Evolutionary conservation across 2,329 filamentous ascomycete genomes (phyloP).

Genomic region (Fusarium fracticaudum): DNA sequence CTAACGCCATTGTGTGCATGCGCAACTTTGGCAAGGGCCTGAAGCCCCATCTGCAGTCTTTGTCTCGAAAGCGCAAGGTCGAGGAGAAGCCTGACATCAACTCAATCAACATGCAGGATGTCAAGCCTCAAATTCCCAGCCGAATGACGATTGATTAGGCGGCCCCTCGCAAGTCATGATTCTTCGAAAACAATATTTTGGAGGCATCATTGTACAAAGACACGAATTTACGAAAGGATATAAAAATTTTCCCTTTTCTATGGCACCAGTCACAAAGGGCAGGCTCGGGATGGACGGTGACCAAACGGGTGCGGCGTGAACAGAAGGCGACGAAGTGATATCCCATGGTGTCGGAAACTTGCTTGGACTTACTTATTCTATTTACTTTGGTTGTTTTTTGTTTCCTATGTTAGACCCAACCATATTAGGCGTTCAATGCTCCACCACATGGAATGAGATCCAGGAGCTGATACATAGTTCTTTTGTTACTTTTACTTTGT

Average conservation of each 20-base stretch:
- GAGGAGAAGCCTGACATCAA: constrained; percentile 66
- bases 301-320: constrained; percentile 39
- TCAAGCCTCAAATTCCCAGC: constrained; percentile 63
- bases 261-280: constrained; percentile 44
- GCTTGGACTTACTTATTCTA: constrained; percentile 32
- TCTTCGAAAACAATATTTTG: neutral
- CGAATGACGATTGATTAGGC: constrained; percentile 70
- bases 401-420: constrained; percentile 36
- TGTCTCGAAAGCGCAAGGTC: constrained; percentile 50
- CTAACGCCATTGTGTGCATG: constrained; percentile 87
- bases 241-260: constrained; percentile 35
- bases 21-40: constrained; percentile 90
- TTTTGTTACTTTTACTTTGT: constrained; percentile 18
- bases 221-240: constrained; percentile 49
- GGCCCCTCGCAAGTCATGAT: constrained; percentile 15
- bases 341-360: constrained; percentile 41
- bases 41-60: constrained; percentile 80
- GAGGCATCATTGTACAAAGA: constrained; percentile 47
- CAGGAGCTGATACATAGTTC: constrained; percentile 34
- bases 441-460: constrained; percentile 35
- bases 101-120: constrained; percentile 65
- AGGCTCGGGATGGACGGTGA: constrained; percentile 42
- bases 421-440: constrained; percentile 41
- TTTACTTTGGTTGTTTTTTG: constrained; percentile 28
- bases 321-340: constrained; percentile 44